A percentile compares a stretch with the other conserved stretches of the same genome.
Conservation (phyloP, 2,329 filamentous ascomycete genomes). For the Pseudogymnoascus sp. region DNA sequence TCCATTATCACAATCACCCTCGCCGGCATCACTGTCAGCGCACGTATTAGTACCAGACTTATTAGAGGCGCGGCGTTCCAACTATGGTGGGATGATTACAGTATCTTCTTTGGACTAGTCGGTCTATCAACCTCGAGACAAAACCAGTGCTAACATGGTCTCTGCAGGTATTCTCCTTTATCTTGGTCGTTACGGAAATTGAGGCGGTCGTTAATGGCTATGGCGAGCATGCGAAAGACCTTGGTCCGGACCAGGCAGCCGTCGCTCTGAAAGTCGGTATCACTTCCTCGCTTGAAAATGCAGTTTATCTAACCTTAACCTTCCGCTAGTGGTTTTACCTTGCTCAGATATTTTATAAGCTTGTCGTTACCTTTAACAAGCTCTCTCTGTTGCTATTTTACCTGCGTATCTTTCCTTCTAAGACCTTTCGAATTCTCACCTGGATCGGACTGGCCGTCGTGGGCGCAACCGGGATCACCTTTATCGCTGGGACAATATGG, state of each 20-base stretch:
- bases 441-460: constrained; percentile 29
- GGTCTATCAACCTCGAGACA: neutral
- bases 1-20: neutral
- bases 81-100: neutral
- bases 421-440: constrained; percentile 25
- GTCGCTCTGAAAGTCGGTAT: neutral
- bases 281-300: neutral
- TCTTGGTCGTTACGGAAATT: neutral
- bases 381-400: constrained; percentile 36
- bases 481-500: constrained; percentile 28
- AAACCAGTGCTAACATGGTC: neutral
- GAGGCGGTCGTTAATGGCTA: neutral
- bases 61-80: neutral
- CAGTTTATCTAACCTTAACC: constrained; percentile 12
- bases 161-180: neutral
- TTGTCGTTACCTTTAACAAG: constrained; percentile 32
- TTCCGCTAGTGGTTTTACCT: constrained; percentile 23
- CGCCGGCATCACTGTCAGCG: neutral
- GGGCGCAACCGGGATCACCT: constrained; percentile 24
- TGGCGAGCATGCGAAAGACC: neutral
- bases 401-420: constrained; percentile 32
- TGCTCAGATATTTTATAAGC: constrained; percentile 33
- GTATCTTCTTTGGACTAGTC: neutral
- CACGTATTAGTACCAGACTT: neutral
- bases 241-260: neutral